These are phyloP conservation scores for Gryganskiella cystojenkinii DNA, from an alignment of 192 early-diverging fungal species.

Conservation along the genomic window DNA sequence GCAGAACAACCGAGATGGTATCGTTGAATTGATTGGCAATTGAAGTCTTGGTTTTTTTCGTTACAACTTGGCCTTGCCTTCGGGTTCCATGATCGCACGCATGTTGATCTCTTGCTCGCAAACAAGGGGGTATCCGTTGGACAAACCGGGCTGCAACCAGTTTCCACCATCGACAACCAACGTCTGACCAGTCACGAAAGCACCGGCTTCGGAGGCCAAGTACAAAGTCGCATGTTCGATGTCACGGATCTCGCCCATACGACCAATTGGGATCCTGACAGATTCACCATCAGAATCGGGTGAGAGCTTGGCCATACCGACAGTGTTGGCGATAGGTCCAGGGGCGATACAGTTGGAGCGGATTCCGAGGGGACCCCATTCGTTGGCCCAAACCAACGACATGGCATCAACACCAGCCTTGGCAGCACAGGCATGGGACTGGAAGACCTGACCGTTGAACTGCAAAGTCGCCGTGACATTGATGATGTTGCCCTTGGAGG, in stretches of 20 bases:
- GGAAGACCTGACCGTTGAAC: constrained; percentile 59
- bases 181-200: constrained; percentile 66
- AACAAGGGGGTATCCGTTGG: constrained; percentile 37
- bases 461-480: constrained; percentile 79
- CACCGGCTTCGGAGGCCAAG: constrained; percentile 70
- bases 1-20: no score
- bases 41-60: background rate
- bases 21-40: background rate
- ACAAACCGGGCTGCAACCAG: constrained; percentile 56
- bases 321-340: constrained; percentile 63
- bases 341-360: constrained; percentile 77
- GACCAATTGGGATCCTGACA: constrained; percentile 35
- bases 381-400: constrained; percentile 70
- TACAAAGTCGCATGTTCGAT: constrained; percentile 79
- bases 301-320: constrained; percentile 50
- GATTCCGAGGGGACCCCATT: constrained; percentile 78
- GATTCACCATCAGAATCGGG: constrained; percentile 20
- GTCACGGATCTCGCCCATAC: constrained; percentile 66
- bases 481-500: constrained; percentile 70
- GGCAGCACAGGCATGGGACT: constrained; percentile 65
- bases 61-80: constrained; percentile 42
- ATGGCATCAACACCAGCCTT: constrained; percentile 75
- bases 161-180: constrained; percentile 71
- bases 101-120: constrained; percentile 50
- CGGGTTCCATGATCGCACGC: constrained; percentile 49